Evolutionary conservation across 2,329 filamentous ascomycete genomes (phyloP).

Genomic region (Ophiostoma quercus): DNA sequence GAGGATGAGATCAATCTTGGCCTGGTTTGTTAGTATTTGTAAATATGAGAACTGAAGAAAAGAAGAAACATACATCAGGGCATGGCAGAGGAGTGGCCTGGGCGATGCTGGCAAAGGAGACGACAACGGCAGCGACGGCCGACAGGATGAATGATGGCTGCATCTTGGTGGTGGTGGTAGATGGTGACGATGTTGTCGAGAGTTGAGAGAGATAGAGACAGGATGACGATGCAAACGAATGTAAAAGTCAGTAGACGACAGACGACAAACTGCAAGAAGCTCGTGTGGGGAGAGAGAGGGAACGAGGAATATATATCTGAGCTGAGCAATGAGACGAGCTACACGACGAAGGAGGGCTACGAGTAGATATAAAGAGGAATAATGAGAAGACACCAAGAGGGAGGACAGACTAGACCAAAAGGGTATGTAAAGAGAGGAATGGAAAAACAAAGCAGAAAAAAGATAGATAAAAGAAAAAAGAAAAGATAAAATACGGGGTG

Average conservation of each 20-base stretch:
- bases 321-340: background rate
- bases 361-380: background rate
- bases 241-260: background rate
- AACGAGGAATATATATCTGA: slow-evolving; percentile 6
- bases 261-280: background rate
- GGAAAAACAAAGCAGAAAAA: background rate
- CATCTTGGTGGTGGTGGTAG: slow-evolving; percentile 27
- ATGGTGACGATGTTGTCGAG: background rate
- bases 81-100: slow-evolving; percentile 38
- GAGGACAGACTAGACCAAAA: background rate
- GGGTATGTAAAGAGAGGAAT: slow-evolving; percentile 5
- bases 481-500: slow-evolving; percentile 3
- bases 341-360: background rate
- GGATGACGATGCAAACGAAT: background rate
- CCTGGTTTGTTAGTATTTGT: slow-evolving; percentile 27
- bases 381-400: background rate
- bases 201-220: background rate
- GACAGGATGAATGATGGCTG: slow-evolving; percentile 29
- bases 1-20: slow-evolving; percentile 43
- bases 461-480: background rate
- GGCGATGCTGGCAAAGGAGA: slow-evolving; percentile 31
- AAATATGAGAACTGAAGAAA: background rate
- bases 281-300: background rate
- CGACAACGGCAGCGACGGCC: slow-evolving; percentile 25
- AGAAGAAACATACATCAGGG: slow-evolving; percentile 35